Conservation (phyloP, 768 basidiomycete genomes). For the Pulveroboletus sp. region DNA sequence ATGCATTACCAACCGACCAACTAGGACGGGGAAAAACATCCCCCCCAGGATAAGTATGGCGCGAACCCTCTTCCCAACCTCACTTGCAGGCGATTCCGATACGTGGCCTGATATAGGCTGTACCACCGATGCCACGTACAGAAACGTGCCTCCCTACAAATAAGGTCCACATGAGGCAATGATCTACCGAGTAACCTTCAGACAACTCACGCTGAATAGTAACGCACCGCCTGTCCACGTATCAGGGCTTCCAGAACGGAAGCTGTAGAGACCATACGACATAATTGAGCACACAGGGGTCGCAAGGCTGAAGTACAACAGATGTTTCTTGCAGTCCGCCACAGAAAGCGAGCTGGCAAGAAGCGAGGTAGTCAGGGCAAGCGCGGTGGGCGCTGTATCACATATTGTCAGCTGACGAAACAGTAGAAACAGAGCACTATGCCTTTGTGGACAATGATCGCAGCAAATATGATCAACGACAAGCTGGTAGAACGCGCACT, state of each 20-base stretch:
- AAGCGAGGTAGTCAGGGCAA: constrained; percentile 84
- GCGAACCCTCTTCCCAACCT: constrained; percentile 43
- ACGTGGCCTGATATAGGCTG: constrained; percentile 61
- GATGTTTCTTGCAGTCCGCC: constrained; percentile 63
- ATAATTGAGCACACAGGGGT: constrained; percentile 79
- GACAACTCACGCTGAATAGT: constrained; percentile 68
- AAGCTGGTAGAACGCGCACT: constrained; percentile 41
- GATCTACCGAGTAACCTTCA: background rate
- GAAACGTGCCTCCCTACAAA: constrained; percentile 81
- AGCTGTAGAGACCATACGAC: constrained; percentile 65
- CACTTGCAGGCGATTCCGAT: constrained; percentile 32
- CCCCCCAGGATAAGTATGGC: constrained; percentile 56
- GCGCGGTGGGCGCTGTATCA: constrained; percentile 74
- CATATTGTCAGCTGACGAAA: constrained; percentile 8
- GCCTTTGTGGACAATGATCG: constrained; percentile 91
- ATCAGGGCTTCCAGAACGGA: constrained; percentile 38
- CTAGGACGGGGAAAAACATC: constrained; percentile 63
- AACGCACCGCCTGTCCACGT: constrained; percentile 71
- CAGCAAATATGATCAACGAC: constrained; percentile 84
- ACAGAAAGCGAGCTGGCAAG: constrained; percentile 70
- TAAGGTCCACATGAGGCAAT: background rate
- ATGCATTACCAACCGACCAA: constrained; percentile 61
- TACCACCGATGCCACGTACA: constrained; percentile 91
- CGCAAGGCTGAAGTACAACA: constrained; percentile 75
- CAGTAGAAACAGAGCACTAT: background rate